Conservation (phyloP, 225 moss, liverwort and hornwort genomes). For the Anthoceros angustus region DNA sequence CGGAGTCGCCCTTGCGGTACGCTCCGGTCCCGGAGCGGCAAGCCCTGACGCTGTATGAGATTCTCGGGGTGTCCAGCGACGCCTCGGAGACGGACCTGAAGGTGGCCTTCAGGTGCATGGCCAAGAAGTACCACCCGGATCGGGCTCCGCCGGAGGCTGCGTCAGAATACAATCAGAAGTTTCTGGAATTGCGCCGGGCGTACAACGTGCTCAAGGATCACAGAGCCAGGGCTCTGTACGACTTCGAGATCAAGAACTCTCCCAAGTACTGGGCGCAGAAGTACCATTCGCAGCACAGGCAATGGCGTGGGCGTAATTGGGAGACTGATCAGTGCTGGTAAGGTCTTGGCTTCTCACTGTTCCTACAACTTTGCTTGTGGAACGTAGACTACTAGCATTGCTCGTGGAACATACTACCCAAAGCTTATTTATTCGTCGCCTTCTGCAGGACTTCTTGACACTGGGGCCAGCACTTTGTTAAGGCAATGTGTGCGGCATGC, state of each 20-base stretch:
- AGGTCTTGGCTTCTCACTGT: background rate
- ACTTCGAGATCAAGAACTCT: slow-evolving; percentile 20
- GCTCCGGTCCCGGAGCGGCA: background rate
- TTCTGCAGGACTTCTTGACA: too few relatives aligned
- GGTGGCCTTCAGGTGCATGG: slow-evolving; percentile 2
- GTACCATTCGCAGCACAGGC: slow-evolving; percentile 4
- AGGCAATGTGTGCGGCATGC: too few relatives aligned
- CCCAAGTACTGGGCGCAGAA: slow-evolving; percentile 1
- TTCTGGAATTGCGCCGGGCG: slow-evolving; percentile 3
- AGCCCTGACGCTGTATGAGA: slow-evolving; percentile 7
- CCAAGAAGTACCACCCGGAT: slow-evolving; percentile 2
- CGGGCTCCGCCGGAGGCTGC: background rate
- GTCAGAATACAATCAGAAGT: background rate
- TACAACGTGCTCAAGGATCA: slow-evolving; percentile 1
- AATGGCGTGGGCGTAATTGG: slow-evolving; percentile 26
- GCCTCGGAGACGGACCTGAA: background rate
- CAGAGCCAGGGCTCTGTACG: slow-evolving; percentile 12
- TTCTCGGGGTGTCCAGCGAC: slow-evolving; percentile 4
- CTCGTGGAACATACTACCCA: too few relatives aligned
- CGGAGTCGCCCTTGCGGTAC: slow-evolving; percentile 9
- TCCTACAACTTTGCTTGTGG: too few relatives aligned
- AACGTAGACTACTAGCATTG: too few relatives aligned
- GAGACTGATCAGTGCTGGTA: slow-evolving; percentile 40
- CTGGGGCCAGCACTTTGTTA: too few relatives aligned
- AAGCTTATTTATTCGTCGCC: too few relatives aligned